Base-by-base conservation (phyloP, 2,329 filamentous ascomycete genomes). In the Colletotrichum sp. region DNA sequence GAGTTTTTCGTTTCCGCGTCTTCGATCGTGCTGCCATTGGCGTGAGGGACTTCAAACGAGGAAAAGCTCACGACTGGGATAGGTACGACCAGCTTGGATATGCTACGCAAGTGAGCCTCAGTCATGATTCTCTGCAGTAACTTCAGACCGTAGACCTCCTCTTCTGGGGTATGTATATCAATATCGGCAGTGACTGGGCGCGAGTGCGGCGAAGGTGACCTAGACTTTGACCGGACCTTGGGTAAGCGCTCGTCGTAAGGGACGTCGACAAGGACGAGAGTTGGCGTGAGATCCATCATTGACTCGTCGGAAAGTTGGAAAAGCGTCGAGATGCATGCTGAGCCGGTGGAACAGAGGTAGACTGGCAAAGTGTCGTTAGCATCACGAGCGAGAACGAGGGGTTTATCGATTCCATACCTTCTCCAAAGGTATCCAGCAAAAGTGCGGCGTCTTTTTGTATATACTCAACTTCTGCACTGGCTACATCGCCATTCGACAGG, bases 91-190 rank as follows among this genome's bases (percentile, higher is more conserved):
- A 92, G 85, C 79, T 89, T 91, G 18, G 90, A 88, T 65, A 91
- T 84, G 78, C 87, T 90, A 72, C 90, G 87, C 48, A 91, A 81
- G 75, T 91, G 90, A 6, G 90, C 89, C 78, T 92, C 91, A 26
- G 90, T 90, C 34, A 91, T 88, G 58, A 92, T 88, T 73, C 89
- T 88, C 77, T 91, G 89, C 68, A 92, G 80, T 63, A 92, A 82
- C 69, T 85, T 85, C 65, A 92, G 80, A 12, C 91, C 91, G 78
- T 92, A 92, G 2, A 90, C 81, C 58, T 91, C 88, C 70, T 88
- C 88, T 67, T 87, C 84, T 1, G 85, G 82, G 1, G 83, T 84
- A 76, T 87, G 84, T 15, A 88, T 87, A 36, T 86, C 85, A 61
- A 81, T 78, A 10, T 85, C 83, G 68, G 82, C 78, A 10, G 81